These are phyloP conservation scores for Setaria italica DNA, from an alignment of 202 grass and related monocot species.

Conservation along the genomic window DNA sequence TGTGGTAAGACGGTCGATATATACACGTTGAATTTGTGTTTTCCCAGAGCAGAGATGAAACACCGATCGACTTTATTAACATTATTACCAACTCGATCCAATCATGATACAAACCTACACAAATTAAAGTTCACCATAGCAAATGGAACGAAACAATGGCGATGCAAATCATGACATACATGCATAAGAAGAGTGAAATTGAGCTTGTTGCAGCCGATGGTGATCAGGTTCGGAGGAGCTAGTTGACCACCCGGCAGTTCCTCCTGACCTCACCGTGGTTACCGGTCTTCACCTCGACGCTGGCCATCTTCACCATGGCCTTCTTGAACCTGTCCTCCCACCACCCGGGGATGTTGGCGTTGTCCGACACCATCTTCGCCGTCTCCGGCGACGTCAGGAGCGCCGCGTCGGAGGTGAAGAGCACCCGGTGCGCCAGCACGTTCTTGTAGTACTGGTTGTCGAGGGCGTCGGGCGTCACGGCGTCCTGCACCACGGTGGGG, in stretches of 20 bases:
- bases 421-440: constrained; percentile 11
- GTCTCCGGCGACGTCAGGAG: background rate
- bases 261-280: constrained; percentile 32
- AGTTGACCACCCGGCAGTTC: constrained; percentile 49
- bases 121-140: background rate
- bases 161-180: background rate
- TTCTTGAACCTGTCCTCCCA: constrained; percentile 41
- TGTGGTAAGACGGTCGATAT: background rate
- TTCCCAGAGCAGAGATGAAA: background rate
- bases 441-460: constrained; percentile 59
- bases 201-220: too few species aligned
- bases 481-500: constrained; percentile 32
- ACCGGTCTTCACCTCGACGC: constrained; percentile 39
- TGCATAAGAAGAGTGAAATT: background rate
- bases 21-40: background rate
- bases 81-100: background rate
- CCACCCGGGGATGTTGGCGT: constrained; percentile 19
- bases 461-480: constrained; percentile 1
- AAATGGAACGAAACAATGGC: background rate
- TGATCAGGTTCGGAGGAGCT: background rate
- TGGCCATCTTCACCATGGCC: constrained; percentile 52
- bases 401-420: constrained; percentile 50
- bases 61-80: background rate
- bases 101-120: background rate
- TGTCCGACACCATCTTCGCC: background rate